These are phyloP conservation scores for Lathyrus aphaca DNA, from an alignment of 306 rosid species.

Conservation along the genomic window DNA sequence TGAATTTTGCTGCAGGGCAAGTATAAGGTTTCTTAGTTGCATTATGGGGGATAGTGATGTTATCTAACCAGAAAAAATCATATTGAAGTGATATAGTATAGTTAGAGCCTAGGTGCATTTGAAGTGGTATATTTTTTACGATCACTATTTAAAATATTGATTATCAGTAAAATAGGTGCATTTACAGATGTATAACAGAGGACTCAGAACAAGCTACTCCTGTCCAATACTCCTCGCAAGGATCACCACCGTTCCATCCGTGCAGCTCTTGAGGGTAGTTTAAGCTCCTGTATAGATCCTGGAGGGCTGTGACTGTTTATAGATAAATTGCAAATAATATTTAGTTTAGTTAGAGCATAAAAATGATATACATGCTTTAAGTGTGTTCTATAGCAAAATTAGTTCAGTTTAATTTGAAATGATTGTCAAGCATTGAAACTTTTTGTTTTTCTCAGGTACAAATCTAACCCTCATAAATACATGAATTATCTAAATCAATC, in stretches of 20 bases:
- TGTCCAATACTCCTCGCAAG: slow-evolving; percentile 84
- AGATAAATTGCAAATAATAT: neutral
- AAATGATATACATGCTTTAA: neutral
- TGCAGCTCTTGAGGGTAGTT: slow-evolving; percentile 59
- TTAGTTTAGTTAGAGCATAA: slow-evolving; percentile 25
- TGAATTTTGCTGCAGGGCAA: slow-evolving; percentile 63
- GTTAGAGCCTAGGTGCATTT: too few species aligned
- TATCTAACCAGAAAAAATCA: too few species aligned
- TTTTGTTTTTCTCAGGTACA: neutral
- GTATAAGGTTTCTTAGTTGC: slow-evolving; percentile 9
- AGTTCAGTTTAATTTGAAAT: slow-evolving; percentile 5
- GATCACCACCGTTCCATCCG: slow-evolving; percentile 82
- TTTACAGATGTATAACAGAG: slow-evolving; percentile 83
- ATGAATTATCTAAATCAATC: neutral
- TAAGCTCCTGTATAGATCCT: slow-evolving; percentile 62
- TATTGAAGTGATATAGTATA: too few species aligned
- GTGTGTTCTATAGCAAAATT: neutral
- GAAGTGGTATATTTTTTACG: too few species aligned
- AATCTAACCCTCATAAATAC: neutral
- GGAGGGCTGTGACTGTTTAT: slow-evolving; percentile 67
- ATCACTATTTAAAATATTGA: neutral
- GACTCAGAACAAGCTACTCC: slow-evolving; percentile 84
- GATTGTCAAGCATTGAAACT: neutral
- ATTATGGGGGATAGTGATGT: neutral
- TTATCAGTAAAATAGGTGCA: slow-evolving; percentile 6